Evolutionary conservation across 106 monocot species (phyloP), one percentile per base, ranked within the genome.

Genomic region (Cymbidium sinense): DNA sequence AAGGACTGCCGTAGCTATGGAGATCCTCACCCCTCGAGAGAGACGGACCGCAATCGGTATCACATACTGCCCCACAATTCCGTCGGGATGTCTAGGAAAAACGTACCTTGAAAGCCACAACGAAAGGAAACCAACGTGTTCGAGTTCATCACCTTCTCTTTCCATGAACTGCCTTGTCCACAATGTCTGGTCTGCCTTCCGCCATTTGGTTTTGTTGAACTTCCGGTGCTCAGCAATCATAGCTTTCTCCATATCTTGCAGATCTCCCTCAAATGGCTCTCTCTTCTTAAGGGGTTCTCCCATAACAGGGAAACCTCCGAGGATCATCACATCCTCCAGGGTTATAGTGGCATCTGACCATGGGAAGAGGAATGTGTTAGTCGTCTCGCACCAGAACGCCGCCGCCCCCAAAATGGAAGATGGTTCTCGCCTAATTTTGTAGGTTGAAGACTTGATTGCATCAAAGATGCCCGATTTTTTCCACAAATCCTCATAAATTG

Each of bases 271-370:
- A 23, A 85, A 50, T 50, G 87, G 64, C 17, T 44, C 79, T 13
- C 43, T 73, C 18, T 28, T 43, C 54, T 64, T 83, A 1, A 86
- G 78, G 0, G 87, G 86, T 37, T 86, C 89, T 15, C 92, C 95
- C 10, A 81, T 47, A 3, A 85, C 86, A 0, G 89, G 70, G 35
- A 88, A 88, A 9, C 91, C 91, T 3, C 86, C 89, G 28, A 92
- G 86, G 43, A 95, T 76, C 78, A 82, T 81, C 28, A 92, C 85
- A 51, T 92, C 95, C 67, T 92, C 89, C n/a, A 92, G 77, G 0
- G 95, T 86, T 39, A 89, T 18, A 23, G 95, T 92, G 37, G 79
- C 89, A 83, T 95, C 95, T 7, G 80, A 82, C 95, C 95, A 95
- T 0, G 92, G 89, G 65, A 95, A 95, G 43, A 86, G 76, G 31